Percentiles rank a stretch among this genome's conserved stretches.
Conservation (phyloP, 1,284 basidiomycete species). For the Ganoderma boninense region DNA sequence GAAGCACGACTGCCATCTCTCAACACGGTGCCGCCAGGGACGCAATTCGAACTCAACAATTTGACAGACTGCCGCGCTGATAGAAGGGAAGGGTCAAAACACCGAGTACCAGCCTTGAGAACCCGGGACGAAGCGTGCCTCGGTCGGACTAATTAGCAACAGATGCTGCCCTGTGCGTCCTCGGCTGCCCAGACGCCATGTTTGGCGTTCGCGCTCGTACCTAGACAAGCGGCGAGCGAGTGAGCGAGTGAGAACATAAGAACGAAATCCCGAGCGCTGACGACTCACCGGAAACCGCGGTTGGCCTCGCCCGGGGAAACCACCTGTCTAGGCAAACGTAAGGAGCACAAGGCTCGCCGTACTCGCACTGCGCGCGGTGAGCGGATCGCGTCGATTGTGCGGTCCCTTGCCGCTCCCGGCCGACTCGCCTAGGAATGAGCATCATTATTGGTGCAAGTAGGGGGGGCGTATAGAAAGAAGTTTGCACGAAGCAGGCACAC, state of each 20-base stretch:
- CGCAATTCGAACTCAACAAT: not conserved
- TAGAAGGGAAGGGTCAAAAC: not conserved
- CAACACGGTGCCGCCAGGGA: not conserved
- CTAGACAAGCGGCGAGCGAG: not conserved
- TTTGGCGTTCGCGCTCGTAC: not conserved
- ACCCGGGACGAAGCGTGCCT: not conserved
- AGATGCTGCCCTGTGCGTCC: not conserved
- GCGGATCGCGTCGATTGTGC: slow-evolving; percentile 10
- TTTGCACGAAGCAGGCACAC: slow-evolving; percentile 13
- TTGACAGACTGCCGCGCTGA: slow-evolving; percentile 4
- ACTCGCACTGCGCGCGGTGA: not conserved
- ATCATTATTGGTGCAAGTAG: slow-evolving; percentile 9
- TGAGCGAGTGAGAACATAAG: not conserved
- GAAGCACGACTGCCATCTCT: not conserved
- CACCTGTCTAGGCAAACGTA: not conserved
- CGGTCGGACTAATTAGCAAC: not conserved
- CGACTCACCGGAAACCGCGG: slow-evolving; percentile 2
- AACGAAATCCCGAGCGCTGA: not conserved
- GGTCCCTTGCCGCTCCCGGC: not conserved
- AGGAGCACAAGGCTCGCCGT: not conserved
- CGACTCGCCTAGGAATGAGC: not conserved
- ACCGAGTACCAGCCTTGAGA: not conserved
- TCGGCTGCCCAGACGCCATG: not conserved
- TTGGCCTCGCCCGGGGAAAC: not conserved
- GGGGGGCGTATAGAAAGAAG: slow-evolving; percentile 14